A percentile compares a stretch with the other conserved stretches of the same genome.
phyloP scores from a whole-genome alignment of 441 rosid genomes.

The Adansonia madagascariensis region DNA sequence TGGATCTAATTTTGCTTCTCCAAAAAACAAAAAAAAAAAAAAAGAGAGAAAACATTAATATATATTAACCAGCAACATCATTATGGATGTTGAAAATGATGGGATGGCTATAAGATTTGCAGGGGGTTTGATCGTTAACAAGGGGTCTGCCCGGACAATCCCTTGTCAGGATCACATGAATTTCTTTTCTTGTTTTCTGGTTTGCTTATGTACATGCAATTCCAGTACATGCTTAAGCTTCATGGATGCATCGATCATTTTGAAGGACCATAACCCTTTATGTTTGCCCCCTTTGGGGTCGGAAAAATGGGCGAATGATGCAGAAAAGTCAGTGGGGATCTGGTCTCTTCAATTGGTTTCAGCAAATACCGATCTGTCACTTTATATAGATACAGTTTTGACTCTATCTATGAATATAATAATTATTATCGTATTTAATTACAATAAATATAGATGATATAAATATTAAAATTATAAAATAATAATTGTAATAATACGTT shows the following conservation, averaged over 20 bases:
- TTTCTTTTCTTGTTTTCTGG: slow-evolving; percentile 5
- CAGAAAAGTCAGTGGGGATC: slow-evolving; percentile 34
- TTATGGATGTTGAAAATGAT: slow-evolving; percentile 26
- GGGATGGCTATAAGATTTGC: slow-evolving; percentile 14
- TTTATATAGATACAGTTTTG: background rate
- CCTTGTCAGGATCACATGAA: slow-evolving; percentile 41
- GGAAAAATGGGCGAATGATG: slow-evolving; percentile 17
- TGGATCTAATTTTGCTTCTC: background rate
- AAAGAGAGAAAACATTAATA: background rate
- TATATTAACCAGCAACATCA: background rate
- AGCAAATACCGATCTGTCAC: background rate
- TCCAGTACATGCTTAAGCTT: slow-evolving; percentile 28
- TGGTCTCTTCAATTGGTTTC: slow-evolving; percentile 31
- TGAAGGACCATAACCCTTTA: slow-evolving; percentile 5
- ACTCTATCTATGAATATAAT: no score
- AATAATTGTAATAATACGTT: no score
- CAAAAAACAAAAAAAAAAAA: background rate
- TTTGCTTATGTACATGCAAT: slow-evolving; percentile 34
- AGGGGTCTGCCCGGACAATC: slow-evolving; percentile 32
- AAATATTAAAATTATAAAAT: background rate
- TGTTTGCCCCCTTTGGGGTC: slow-evolving; percentile 13
- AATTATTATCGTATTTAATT: no score
- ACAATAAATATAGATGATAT: no score
- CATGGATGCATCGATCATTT: background rate
- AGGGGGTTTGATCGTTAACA: background rate